phyloP scores from a whole-genome alignment of 176 grass and related monocot genomes.

The Raddia guianensis region DNA sequence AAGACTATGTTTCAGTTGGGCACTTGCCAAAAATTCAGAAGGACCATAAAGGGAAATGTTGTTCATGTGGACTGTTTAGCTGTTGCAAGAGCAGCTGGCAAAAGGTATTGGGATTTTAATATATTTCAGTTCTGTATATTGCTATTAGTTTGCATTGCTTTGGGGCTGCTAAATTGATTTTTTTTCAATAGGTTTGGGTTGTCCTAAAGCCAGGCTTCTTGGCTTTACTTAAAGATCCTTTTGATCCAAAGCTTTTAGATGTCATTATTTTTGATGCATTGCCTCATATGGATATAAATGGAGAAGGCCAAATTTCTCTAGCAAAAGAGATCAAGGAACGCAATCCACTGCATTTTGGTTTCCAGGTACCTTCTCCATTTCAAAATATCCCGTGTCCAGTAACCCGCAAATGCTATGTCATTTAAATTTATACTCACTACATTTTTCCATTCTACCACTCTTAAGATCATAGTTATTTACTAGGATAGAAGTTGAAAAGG shows the following conservation, averaged over 20 bases:
- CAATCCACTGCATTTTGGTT: conserved; percentile 85
- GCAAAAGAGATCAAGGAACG: conserved; percentile 95
- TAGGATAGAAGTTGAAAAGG: background rate
- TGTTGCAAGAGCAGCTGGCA: conserved; percentile 96
- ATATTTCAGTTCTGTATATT: conserved; percentile 20
- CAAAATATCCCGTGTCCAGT: background rate
- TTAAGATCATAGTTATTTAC: background rate
- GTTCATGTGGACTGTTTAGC: conserved; percentile 68
- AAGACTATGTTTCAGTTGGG: conserved; percentile 89
- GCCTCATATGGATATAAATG: conserved; percentile 83
- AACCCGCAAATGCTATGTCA: background rate
- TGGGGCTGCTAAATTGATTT: conserved; percentile 37
- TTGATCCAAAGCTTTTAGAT: conserved; percentile 93
- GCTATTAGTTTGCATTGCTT: conserved; percentile 39
- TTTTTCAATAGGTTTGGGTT: conserved; percentile 77
- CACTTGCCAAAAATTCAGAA: conserved; percentile 94
- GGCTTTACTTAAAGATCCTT: conserved; percentile 91
- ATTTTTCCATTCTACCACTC: conserved; percentile 2
- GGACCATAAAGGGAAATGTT: conserved; percentile 60
- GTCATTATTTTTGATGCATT: conserved; percentile 94
- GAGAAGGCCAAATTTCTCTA: conserved; percentile 77
- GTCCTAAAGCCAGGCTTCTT: conserved; percentile 97
- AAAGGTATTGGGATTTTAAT: conserved; percentile 60
- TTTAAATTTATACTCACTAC: background rate
- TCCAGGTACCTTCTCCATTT: conserved; percentile 65